Base-by-base conservation (phyloP, 305 asterid genomes). In the Plantago lanceolata region DNA sequence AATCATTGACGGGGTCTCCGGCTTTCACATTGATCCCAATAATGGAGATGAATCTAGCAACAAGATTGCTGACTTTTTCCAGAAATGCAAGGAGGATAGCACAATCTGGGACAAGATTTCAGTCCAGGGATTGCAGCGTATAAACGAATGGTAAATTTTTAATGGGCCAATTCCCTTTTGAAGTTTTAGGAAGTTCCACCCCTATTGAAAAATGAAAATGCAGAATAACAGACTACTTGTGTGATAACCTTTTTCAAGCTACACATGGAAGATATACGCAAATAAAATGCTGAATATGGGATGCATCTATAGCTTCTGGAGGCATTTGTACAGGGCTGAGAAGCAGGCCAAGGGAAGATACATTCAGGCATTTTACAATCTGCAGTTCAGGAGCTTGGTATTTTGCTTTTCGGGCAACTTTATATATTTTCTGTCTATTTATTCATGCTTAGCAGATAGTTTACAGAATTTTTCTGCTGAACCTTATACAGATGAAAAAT, bases 181-280 rank as follows among this genome's bases (percentile, higher is more conserved):
- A 40, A 40, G 47, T 40, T 40, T 12, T 40, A 40, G 47, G 47
- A 40, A 40, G 47, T 13, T 11, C 47, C 47, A 40, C 16, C 15
- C 11, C 47, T 40, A 40, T 16, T 40, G 47, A 12, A 40, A 40
- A 13, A 40, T 40, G 47, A 12, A 40, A 40, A 12, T 40, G 16
- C 47, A 0, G 47, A 40, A 0, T 11, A 48, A 48, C 21, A 1
- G 33, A 2, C n/a, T 19, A 52, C 31, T 19, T 19, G 31, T 19
- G 6, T 20, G 33, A 52, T 52, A 19, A 2, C 7, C 31, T 51
- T 59, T 48, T 64, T 77, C 78, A 84, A 92, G 97, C 85, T 89
- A 89, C 59, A 89, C 98, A 31, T 92, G 98, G 97, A 85, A 89
- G 84, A 92, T 89, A 49, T 89, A 92, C 45, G 98, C 97, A 8